Percentiles rank a stretch among this genome's conserved stretches.
phyloP scores from a whole-genome alignment of 1,284 basidiomycete genomes.

The Flammula alnicola region DNA sequence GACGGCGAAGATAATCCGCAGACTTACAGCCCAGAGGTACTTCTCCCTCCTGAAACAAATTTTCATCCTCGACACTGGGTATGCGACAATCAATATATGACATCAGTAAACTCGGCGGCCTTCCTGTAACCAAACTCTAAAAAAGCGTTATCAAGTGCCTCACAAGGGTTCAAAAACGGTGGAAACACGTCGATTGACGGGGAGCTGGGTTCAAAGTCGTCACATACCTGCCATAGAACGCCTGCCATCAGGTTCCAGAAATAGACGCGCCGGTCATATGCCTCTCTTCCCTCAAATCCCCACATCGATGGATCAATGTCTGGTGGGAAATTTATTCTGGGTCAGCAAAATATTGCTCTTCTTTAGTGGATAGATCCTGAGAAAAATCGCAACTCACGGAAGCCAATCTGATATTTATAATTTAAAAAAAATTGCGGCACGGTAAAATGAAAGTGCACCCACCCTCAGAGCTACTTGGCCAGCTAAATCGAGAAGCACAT shows the following conservation, averaged over 20 bases:
- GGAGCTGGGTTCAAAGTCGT: not conserved
- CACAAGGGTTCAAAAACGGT: not conserved
- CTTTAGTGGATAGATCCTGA: not conserved
- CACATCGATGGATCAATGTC: conserved; percentile 60
- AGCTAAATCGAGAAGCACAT: conserved; percentile 49
- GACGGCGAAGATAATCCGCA: not conserved
- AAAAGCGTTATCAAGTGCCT: conserved; percentile 1
- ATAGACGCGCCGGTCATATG: conserved; percentile 55
- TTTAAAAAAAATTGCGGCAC: conserved; percentile 1
- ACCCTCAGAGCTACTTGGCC: conserved; percentile 51
- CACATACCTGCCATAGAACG: conserved; percentile 49
- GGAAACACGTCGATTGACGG: conserved; percentile 2
- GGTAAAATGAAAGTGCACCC: conserved; percentile 22
- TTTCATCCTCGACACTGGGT: conserved; percentile 49
- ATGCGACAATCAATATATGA: conserved; percentile 46
- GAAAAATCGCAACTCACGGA: conserved; percentile 39
- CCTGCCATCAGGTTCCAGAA: conserved; percentile 57
- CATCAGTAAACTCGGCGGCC: conserved; percentile 48
- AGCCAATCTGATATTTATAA: conserved; percentile 58
- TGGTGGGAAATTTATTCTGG: conserved; percentile 28
- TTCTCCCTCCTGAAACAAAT: conserved; percentile 44
- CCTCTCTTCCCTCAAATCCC: conserved; percentile 52
- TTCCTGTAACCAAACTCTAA: conserved; percentile 54
- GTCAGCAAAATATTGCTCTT: conserved; percentile 3
- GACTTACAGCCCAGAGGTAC: conserved; percentile 49